Evolutionary conservation across 164 flowering plant genomes (phyloP).

Genomic region (Vitis riparia): DNA sequence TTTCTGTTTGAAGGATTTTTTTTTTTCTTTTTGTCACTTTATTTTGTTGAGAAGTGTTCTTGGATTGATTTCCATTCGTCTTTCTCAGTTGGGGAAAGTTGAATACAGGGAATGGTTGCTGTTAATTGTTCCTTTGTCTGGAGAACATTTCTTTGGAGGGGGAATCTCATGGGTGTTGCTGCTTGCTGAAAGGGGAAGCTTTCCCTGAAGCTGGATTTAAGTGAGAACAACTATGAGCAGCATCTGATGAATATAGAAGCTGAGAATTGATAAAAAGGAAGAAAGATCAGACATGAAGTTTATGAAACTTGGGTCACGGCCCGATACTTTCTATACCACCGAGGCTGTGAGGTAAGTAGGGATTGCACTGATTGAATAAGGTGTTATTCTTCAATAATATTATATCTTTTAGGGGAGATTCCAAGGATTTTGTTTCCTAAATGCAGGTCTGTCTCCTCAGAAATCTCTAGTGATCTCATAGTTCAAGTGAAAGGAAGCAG

Average conservation of each 20-base stretch:
- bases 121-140: slow-evolving; percentile 3
- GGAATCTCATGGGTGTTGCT: slow-evolving; percentile 11
- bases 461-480: slow-evolving; percentile 88
- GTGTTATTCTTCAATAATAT: neutral
- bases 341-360: slow-evolving; percentile 75
- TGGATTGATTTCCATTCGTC: neutral
- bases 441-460: slow-evolving; percentile 79
- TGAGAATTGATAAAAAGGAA: neutral
- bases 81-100: slow-evolving; percentile 4
- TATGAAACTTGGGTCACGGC: slow-evolving; percentile 95
- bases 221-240: neutral
- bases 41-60: neutral
- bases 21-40: neutral
- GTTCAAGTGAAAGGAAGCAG: slow-evolving; percentile 74
- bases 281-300: slow-evolving; percentile 73
- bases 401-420: neutral
- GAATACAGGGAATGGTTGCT: slow-evolving; percentile 4
- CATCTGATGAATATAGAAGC: slow-evolving; percentile 10
- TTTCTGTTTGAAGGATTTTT: neutral
- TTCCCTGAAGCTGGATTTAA: slow-evolving; percentile 12
- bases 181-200: slow-evolving; percentile 14
- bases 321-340: slow-evolving; percentile 84
- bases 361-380: neutral
- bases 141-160: slow-evolving; percentile 22
- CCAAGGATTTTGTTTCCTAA: neutral